Conservation (phyloP, 1,284 basidiomycete genomes). For the Lignosus rhinocerotis region DNA sequence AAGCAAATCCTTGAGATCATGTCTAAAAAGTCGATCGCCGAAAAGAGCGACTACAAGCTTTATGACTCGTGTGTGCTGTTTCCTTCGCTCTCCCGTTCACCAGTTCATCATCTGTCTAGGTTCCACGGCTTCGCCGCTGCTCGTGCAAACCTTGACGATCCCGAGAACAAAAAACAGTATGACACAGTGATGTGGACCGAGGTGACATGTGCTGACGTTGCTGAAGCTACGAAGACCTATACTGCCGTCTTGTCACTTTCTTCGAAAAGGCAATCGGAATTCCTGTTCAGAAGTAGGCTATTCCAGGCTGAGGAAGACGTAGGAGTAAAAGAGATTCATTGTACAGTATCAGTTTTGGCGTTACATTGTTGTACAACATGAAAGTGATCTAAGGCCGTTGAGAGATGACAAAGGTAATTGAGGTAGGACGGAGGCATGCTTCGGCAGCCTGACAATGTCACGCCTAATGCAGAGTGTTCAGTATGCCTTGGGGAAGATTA, state of each 20-base stretch:
- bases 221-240: slow-evolving; percentile 61
- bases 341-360: background rate
- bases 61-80: slow-evolving; percentile 48
- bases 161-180: slow-evolving; percentile 65
- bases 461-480: slow-evolving; percentile 12
- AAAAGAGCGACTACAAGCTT: slow-evolving; percentile 54
- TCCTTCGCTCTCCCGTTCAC: background rate
- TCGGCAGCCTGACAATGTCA: too few species aligned
- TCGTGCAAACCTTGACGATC: slow-evolving; percentile 61
- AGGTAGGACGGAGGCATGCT: too few species aligned
- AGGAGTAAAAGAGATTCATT: background rate
- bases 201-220: slow-evolving; percentile 8
- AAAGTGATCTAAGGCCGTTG: background rate
- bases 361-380: slow-evolving; percentile 3
- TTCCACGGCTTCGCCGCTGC: slow-evolving; percentile 78
- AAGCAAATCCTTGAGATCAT: slow-evolving; percentile 52
- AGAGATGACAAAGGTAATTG: too few species aligned
- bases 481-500: slow-evolving; percentile 19
- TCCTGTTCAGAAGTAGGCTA: background rate
- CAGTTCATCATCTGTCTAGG: slow-evolving; percentile 34
- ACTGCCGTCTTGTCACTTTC: slow-evolving; percentile 53
- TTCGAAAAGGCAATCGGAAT: slow-evolving; percentile 38
- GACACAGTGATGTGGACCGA: too few species aligned
- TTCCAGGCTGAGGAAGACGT: background rate
- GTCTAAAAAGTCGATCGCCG: slow-evolving; percentile 51